Evolutionary conservation across 805 yeast genomes (phyloP).

Genomic region (Sporopachydermia lactativora): DNA sequence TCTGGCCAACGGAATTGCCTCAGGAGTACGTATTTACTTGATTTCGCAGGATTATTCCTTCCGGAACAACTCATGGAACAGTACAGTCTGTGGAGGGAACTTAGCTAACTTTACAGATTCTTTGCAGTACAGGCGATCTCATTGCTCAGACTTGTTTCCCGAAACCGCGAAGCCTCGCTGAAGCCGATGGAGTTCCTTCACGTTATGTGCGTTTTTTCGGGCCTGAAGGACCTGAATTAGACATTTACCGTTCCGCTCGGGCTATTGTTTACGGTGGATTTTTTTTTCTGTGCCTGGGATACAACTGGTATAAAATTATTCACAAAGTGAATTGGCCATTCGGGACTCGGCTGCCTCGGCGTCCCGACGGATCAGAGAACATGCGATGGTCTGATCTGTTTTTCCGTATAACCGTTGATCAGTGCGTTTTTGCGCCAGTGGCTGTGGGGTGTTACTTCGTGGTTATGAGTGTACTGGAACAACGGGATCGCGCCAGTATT

Average conservation of each 20-base stretch:
- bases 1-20: neutral
- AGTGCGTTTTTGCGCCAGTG: slow-evolving; percentile 62
- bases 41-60: too few species aligned
- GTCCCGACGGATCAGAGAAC: slow-evolving; percentile 8
- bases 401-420: slow-evolving; percentile 57
- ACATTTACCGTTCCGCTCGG: slow-evolving; percentile 41
- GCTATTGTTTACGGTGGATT: slow-evolving; percentile 59
- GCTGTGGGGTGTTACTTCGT: slow-evolving; percentile 61
- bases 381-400: slow-evolving; percentile 15
- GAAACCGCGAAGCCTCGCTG: slow-evolving; percentile 10
- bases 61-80: too few species aligned
- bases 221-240: slow-evolving; percentile 21
- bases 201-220: neutral
- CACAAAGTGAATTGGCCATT: slow-evolving; percentile 27
- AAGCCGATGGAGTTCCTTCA: slow-evolving; percentile 3
- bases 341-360: slow-evolving; percentile 3
- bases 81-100: too few species aligned
- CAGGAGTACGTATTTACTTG: slow-evolving; percentile 36
- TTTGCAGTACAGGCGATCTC: slow-evolving; percentile 39
- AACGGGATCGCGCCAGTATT: slow-evolving; percentile 22
- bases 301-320: slow-evolving; percentile 50
- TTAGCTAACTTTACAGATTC: too few species aligned
- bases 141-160: slow-evolving; percentile 51
- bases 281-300: slow-evolving; percentile 65
- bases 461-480: slow-evolving; percentile 55